These are phyloP conservation scores for Aquilaria agallochum DNA, from an alignment of 441 rosid genomes.

Conservation along the genomic window DNA sequence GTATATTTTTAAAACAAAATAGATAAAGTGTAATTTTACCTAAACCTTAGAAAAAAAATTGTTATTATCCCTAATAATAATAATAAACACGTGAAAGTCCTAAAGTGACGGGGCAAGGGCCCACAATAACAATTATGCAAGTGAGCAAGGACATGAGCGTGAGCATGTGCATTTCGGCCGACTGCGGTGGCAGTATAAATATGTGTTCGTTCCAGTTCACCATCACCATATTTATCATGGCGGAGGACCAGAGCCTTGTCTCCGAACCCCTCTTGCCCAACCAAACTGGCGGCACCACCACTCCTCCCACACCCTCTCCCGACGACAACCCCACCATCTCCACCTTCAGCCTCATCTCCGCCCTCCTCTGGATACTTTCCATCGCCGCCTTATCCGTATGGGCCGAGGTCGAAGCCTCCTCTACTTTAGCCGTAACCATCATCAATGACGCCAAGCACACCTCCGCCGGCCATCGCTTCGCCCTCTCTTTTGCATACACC, in stretches of 20 bases:
- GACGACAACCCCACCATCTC: conserved; percentile 5
- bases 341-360: conserved; percentile 22
- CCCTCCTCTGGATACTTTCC: conserved; percentile 29
- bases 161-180: no score
- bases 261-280: conserved; percentile 29
- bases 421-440: conserved; percentile 42
- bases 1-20: no score
- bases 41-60: no score
- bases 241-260: conserved; percentile 24
- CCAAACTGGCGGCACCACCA: background rate
- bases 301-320: background rate
- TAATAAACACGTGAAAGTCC: no score
- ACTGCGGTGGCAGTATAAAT: background rate
- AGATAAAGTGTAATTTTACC: no score
- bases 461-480: conserved; percentile 31
- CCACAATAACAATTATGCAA: no score
- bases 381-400: conserved; percentile 45
- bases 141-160: no score
- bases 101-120: no score
- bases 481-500: conserved; percentile 39
- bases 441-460: conserved; percentile 33
- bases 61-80: no score
- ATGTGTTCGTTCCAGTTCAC: background rate
- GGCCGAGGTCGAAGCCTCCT: conserved; percentile 59
- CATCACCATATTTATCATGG: conserved; percentile 18